phyloP scores from a whole-genome alignment of 257 asterid genomes.

The Forsythia viridissima region DNA sequence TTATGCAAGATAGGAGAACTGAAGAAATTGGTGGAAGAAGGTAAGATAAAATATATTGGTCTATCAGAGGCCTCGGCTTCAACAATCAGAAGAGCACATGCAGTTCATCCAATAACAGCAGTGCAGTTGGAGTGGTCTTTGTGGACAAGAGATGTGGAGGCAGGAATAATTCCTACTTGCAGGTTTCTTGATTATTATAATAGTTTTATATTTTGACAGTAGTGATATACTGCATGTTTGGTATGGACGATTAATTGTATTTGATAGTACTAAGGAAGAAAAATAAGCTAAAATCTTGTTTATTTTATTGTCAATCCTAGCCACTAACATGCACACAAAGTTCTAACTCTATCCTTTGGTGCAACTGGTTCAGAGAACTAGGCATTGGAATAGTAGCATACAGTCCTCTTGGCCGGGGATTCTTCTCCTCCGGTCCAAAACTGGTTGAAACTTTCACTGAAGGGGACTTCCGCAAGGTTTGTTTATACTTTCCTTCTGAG shows the following conservation, averaged over 20 bases:
- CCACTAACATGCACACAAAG: too few species aligned
- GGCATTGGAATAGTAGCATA: conserved; percentile 41
- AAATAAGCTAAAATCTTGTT: too few species aligned
- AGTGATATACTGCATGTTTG: too few species aligned
- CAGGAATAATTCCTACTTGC: conserved; percentile 39
- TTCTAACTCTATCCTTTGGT: neutral
- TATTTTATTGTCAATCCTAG: too few species aligned
- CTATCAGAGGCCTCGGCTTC: conserved; percentile 42
- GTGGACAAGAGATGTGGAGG: conserved; percentile 38
- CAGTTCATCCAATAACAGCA: conserved; percentile 39
- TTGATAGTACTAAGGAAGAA: too few species aligned
- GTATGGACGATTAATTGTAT: too few species aligned
- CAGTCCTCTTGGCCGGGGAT: conserved; percentile 37
- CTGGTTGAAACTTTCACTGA: conserved; percentile 12
- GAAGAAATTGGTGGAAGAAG: conserved; percentile 42
- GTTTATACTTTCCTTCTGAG: neutral
- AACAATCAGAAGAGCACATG: conserved; percentile 45
- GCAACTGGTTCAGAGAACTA: conserved; percentile 24
- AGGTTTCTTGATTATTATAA: conserved; percentile 16
- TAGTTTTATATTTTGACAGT: neutral
- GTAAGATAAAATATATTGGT: conserved; percentile 41
- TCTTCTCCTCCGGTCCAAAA: conserved; percentile 30
- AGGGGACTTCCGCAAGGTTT: conserved; percentile 33
- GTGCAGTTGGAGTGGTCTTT: conserved; percentile 44
- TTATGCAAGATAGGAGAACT: conserved; percentile 37